These are phyloP conservation scores for Aegilops tauschii DNA, from an alignment of 176 grass and related monocot genomes.

Conservation along the genomic window DNA sequence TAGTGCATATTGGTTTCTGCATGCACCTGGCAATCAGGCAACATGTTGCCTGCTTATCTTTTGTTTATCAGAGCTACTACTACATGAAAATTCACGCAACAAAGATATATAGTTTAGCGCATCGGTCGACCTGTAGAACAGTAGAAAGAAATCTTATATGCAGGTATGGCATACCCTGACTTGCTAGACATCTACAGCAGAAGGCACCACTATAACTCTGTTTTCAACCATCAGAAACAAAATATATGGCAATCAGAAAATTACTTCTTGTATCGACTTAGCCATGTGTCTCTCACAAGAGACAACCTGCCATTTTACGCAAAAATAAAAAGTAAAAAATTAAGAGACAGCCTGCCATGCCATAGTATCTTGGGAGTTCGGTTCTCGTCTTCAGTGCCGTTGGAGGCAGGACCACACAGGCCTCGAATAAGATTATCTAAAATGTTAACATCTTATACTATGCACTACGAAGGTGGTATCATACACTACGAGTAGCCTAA, in stretches of 20 bases:
- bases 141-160: not conserved
- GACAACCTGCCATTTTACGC: too few relatives aligned
- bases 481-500: too few relatives aligned
- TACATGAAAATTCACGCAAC: not conserved
- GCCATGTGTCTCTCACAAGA: not conserved
- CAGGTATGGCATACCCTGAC: not conserved
- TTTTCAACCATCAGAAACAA: not conserved
- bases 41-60: not conserved
- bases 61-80: not conserved
- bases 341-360: not conserved
- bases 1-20: not conserved
- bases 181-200: not conserved
- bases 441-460: too few relatives aligned
- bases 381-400: conserved; percentile 39
- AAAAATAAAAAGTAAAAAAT: too few relatives aligned
- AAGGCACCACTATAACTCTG: not conserved
- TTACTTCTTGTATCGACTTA: conserved; percentile 15
- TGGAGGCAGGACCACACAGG: not conserved
- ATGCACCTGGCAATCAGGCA: not conserved
- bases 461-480: too few relatives aligned
- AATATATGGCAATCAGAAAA: not conserved
- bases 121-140: not conserved
- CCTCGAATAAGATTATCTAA: not conserved
- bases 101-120: not conserved
- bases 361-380: conserved; percentile 38